Percentiles rank a stretch among this genome's conserved stretches.
Evolutionary conservation across 257 asterid genomes (phyloP).

Genomic region (Mitragyna speciosa): DNA sequence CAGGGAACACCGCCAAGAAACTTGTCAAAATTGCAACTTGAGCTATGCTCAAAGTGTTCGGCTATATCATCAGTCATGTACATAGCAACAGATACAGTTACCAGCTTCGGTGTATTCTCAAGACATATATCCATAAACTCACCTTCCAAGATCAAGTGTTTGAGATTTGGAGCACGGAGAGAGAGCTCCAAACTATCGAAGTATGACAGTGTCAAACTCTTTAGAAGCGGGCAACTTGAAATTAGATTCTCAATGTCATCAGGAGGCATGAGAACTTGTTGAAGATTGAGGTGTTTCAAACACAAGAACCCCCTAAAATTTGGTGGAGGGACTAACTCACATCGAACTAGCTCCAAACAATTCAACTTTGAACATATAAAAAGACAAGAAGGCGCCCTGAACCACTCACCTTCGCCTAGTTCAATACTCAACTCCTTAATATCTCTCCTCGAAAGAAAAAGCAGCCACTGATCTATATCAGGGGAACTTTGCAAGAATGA

Average conservation of each 20-base stretch:
- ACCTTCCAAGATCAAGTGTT: slow-evolving; percentile 76
- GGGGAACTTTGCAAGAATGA: slow-evolving; percentile 49
- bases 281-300: slow-evolving; percentile 68
- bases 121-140: slow-evolving; percentile 79
- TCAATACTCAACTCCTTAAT: slow-evolving; percentile 69
- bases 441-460: slow-evolving; percentile 70
- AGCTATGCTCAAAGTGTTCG: slow-evolving; percentile 73
- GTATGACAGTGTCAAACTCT: slow-evolving; percentile 63
- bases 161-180: slow-evolving; percentile 78
- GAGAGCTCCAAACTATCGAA: slow-evolving; percentile 72
- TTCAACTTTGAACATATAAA: slow-evolving; percentile 60
- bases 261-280: slow-evolving; percentile 62
- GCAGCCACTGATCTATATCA: slow-evolving; percentile 85
- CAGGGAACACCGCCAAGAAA: slow-evolving; percentile 77
- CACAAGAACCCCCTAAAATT: slow-evolving; percentile 65
- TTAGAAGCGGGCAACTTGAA: slow-evolving; percentile 82
- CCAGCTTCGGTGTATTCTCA: slow-evolving; percentile 64
- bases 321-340: slow-evolving; percentile 71
- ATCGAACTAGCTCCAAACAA: slow-evolving; percentile 66
- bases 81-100: slow-evolving; percentile 57
- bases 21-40: slow-evolving; percentile 72
- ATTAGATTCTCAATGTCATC: slow-evolving; percentile 70
- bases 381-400: slow-evolving; percentile 70
- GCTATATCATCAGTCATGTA: slow-evolving; percentile 76
- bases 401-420: slow-evolving; percentile 80